Percentiles rank a stretch among this genome's conserved stretches.
phyloP scores from a whole-genome alignment of 1,139 yeast species.

The Protomyces pachydermus region DNA sequence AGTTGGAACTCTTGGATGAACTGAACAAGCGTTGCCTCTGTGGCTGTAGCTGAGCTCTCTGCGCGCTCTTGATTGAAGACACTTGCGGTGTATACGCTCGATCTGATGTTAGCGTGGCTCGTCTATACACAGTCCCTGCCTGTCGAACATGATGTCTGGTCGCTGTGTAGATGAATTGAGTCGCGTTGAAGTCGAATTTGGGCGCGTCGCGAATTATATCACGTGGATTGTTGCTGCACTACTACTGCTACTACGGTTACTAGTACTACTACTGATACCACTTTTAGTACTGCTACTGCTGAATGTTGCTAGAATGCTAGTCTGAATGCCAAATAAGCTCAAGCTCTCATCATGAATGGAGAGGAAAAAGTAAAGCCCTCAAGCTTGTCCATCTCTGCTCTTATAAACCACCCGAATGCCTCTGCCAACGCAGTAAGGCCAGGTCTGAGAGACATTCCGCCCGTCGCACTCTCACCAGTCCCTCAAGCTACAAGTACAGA shows the following conservation, averaged over 20 bases:
- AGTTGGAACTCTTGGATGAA: conserved; percentile 83
- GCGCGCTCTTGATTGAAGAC: conserved; percentile 21
- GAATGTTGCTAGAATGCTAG: neutral
- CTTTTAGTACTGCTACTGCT: neutral
- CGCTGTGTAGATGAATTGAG: neutral
- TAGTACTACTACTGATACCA: neutral
- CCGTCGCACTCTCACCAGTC: conserved; percentile 61
- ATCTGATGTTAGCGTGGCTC: neutral
- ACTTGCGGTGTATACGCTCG: conserved; percentile 21
- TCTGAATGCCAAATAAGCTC: no score
- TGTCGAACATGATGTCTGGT: neutral
- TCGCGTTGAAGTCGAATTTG: neutral
- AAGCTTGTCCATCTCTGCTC: conserved; percentile 19
- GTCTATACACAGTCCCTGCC: neutral
- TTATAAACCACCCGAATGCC: conserved; percentile 20
- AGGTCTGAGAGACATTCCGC: conserved; percentile 78
- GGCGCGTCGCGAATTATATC: neutral
- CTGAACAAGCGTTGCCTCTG: conserved; percentile 49
- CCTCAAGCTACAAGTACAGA: conserved; percentile 50
- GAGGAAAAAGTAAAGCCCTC: conserved; percentile 10
- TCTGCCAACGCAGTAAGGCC: conserved; percentile 43
- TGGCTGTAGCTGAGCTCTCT: conserved; percentile 18
- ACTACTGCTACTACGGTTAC: neutral
- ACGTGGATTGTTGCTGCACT: neutral
- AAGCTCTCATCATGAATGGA: neutral